Evolutionary conservation across 768 basidiomycete genomes (phyloP), one percentile per base, ranked within the genome.

Genomic region (Leccinellum rugosiceps): DNA sequence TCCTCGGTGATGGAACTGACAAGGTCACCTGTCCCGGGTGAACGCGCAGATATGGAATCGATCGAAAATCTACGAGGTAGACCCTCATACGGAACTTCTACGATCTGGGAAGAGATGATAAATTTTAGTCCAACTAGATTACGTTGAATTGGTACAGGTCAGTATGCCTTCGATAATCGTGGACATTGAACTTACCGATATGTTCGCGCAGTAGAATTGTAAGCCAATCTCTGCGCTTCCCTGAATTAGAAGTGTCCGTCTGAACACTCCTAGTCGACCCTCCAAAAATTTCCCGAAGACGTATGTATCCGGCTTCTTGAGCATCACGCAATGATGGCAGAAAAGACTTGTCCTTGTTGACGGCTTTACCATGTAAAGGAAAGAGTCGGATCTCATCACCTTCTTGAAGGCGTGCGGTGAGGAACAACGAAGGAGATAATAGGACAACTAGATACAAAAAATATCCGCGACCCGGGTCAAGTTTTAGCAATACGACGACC

Each of bases 61-160:
- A 89, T 73, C 15, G 72, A 68, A 68, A 92, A 92, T 52, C 75
- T 77, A 41, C 86, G 85, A 14, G 59, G 65, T 43, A 63, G 67
- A 26, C 85, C 83, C 74, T 92, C 88, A 65, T 87, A 92, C 17
- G 63, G 59, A 19, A 90, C 76, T 58, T 87, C 79, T 44, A 92
- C 57, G 6, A 80, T 71, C 67, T 93, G 90, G 9, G 75, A 75
- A 38, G 75, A 69, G 11, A 83, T 82, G 59, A 92, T 72, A 65
- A 86, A 89, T 67, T 84, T 89, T 14, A 90, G 75, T 65, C 87
- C 85, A 45, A 92, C 92, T 93, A 51, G 6, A 56, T 49, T n/a
- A 51, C 26, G 31, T 61, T 51, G 52, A 44, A 50, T 53, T 41
- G 21, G 47, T 48, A 56, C 25, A 23, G 32, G 30, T 60, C 48